Base-by-base conservation (phyloP, 805 yeast genomes). In the Metschnikowia bowlesiae region DNA sequence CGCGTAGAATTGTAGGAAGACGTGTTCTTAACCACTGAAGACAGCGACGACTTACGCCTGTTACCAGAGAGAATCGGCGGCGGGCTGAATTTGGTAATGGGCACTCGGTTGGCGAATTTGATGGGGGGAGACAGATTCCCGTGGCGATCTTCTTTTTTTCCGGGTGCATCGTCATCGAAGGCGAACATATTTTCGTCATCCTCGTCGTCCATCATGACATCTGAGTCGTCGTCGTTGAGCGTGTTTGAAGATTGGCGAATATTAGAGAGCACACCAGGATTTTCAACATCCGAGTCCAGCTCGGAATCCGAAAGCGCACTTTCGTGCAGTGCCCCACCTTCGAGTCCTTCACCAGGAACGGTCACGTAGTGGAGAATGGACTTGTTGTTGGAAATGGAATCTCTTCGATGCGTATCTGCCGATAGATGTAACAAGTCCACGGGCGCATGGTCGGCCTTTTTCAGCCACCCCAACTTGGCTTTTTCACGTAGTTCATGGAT, bases 351-450 rank as follows among this genome's bases (percentile, higher is more conserved):
- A 37, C 62, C 57, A 52, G 85, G 85, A 11, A 80, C 61, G 51
- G 69, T 75, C 26, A 75, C 58, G 54, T 69, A 70, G 62, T 79
- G 83, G 47, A 71, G 62, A 56, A 76, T 80, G 14, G 70, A 62
- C 37, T 64, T 63, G 30, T 73, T 64, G 57, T 71, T 75, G 18
- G 83, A 76, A 35, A 81, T 81, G 11, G 82, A 76, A 58, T 78
- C 82, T 53, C 85, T 67, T 56, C 84, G 50, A 44, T 11, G 46
- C 16, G 52, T n/a, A 50, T 38, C 37, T 37, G 51, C 38, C 40
- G 46, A 38, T 22, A 13, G 31, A 35, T 42, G n/a, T 36, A 49
- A 41, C 33, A 45, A 52, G 45, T 51, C 61, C 44, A 52, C 62
- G 56, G 50, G 4, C 39, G 56, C 55, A 42, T 58, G 59, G 58